Conservation (phyloP, 164 flowering plant genomes). For the Macadamia integrifolia region DNA sequence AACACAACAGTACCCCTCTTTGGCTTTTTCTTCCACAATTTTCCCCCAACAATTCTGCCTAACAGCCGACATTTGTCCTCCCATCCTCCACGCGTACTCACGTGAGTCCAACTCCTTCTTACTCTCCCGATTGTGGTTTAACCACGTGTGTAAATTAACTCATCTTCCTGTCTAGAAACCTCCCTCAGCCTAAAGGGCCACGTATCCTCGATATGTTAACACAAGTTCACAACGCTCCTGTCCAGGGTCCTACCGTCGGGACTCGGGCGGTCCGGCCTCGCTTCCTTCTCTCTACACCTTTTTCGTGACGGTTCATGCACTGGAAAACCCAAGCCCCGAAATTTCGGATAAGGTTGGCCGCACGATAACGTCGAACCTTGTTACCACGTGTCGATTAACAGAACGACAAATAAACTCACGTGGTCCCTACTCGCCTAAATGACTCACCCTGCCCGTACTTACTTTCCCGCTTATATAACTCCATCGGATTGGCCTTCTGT, state of each 20-base stretch:
- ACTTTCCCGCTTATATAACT: not conserved
- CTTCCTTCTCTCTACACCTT: not conserved
- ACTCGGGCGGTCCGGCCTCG: too few relatives aligned
- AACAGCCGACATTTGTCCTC: not conserved
- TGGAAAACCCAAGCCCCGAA: not conserved
- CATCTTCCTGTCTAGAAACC: constrained; percentile 9
- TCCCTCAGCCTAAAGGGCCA: too few relatives aligned
- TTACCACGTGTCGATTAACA: constrained; percentile 18
- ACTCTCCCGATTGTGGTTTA: too few relatives aligned
- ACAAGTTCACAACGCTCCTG: too few relatives aligned
- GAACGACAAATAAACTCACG: constrained; percentile 8
- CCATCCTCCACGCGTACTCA: not conserved
- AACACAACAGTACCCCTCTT: not conserved
- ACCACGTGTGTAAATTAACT: not conserved
- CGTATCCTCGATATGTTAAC: too few relatives aligned
- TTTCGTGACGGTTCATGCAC: constrained; percentile 30
- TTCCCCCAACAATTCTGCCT: not conserved
- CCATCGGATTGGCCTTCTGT: not conserved
- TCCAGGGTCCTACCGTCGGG: too few relatives aligned
- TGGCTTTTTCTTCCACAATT: not conserved
- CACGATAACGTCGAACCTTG: constrained; percentile 9
- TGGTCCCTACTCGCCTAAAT: constrained; percentile 8
- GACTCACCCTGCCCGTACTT: not conserved
- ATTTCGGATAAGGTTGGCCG: constrained; percentile 31
- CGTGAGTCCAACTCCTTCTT: not conserved